A percentile compares a stretch with the other conserved stretches of the same genome.
These are phyloP conservation scores for Albifimbria verrucaria DNA, from an alignment of 2,329 filamentous ascomycete species.

Conservation along the genomic window DNA sequence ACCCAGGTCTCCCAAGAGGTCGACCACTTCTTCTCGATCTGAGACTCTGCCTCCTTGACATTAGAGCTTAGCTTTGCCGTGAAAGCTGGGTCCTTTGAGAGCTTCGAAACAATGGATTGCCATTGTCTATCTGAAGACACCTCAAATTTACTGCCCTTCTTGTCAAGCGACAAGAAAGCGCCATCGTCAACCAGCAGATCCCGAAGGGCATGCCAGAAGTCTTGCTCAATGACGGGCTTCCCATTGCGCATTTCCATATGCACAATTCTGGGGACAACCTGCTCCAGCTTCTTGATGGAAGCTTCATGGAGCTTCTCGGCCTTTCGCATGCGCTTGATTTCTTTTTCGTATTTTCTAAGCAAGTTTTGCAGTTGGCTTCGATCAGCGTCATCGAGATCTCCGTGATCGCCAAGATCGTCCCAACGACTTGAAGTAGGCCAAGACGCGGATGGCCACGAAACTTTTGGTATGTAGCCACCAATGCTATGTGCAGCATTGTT, in stretches of 20 bases:
- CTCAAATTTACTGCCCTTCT: conserved; percentile 31
- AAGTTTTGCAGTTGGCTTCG: conserved; percentile 16
- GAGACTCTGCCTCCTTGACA: conserved; percentile 20
- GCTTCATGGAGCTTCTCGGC: conserved; percentile 30
- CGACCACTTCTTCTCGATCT: conserved; percentile 27
- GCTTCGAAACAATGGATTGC: conserved; percentile 39
- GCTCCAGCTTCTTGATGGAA: conserved; percentile 40
- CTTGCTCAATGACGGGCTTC: conserved; percentile 49
- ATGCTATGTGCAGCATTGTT: conserved; percentile 14
- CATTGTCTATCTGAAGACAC: conserved; percentile 44
- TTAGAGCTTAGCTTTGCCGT: conserved; percentile 21
- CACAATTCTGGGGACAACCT: conserved; percentile 53
- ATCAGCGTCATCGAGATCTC: conserved; percentile 13
- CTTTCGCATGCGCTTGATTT: conserved; percentile 25
- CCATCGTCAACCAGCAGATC: conserved; percentile 49
- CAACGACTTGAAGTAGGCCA: conserved; percentile 20
- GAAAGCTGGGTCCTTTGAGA: conserved; percentile 32
- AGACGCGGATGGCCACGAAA: conserved; percentile 22
- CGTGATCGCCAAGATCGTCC: conserved; percentile 12
- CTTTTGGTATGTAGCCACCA: conserved; percentile 18
- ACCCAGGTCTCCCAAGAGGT: conserved; percentile 52
- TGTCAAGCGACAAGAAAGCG: conserved; percentile 44
- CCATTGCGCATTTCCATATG: conserved; percentile 53
- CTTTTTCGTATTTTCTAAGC: conserved; percentile 23
- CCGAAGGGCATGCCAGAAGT: conserved; percentile 64